Evolutionary conservation across 2,329 filamentous ascomycete species (phyloP), one percentile per base, ranked within the genome.

Genomic region (Malbranchea cinnamomea): DNA sequence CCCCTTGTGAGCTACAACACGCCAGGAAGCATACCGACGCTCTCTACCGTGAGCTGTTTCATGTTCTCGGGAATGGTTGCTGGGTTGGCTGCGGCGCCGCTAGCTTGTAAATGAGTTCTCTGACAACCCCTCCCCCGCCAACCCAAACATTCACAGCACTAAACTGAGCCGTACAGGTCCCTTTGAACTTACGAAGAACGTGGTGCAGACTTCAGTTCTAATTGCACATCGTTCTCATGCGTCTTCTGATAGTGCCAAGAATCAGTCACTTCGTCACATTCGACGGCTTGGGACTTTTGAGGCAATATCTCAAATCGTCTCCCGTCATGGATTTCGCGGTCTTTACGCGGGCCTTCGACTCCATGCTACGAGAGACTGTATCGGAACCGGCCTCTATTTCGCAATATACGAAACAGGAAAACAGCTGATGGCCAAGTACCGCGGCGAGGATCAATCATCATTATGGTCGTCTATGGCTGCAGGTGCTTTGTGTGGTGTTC

Each of bases 171-270:
- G n/a, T n/a, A 3, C 29, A 60, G 59, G 59, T 35, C 59, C 59
- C 1, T 59, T 63, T 30, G 59, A 63, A 44, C 42, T 62, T 19
- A 54, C 59, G 28, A 63, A 63, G 41, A 63, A 63, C 33, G 59
- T 61, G 4, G 57, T 61, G 10, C 59, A 63, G 39, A 60, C 59
- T 6, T 62, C 59, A 1, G 59, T 63, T 19, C 42, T 63, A 26
- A 56, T 63, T 36, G 52, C 56, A 6, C 52, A 58, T 22, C 47
- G 55, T 18, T 46, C 53, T 20, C 48, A 50, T 37, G 56, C 53
- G 5, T 47, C 50, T 5, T 45, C 51, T 0, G 49, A 49, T 30
- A 30, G 28, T n/a, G 20, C 30, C 5, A 41, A 42, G 12, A 48
- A 57, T 32, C 45, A 43, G 13, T 46, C 46, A 3, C 37, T 59